A percentile compares a stretch with the other conserved stretches of the same genome.
phyloP scores from a whole-genome alignment of 768 basidiomycete species.

The Aureoboletus auriporus region DNA sequence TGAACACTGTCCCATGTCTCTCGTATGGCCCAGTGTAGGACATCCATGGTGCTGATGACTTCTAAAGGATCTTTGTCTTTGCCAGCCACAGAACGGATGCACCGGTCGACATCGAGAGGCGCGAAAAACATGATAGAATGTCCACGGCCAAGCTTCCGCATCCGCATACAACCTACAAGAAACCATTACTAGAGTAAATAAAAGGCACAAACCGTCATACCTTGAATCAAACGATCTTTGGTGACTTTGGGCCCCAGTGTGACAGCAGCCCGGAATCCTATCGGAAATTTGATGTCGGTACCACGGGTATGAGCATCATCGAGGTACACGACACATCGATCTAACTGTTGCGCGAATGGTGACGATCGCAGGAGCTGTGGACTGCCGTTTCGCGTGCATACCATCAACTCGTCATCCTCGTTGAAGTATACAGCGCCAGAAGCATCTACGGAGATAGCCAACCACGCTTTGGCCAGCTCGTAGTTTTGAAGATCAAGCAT shows the following conservation, averaged over 20 bases:
- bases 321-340: constrained; percentile 4
- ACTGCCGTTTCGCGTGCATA: no score
- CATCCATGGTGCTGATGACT: constrained; percentile 23
- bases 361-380: no score
- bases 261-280: background rate
- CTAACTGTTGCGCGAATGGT: no score
- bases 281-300: constrained; percentile 11
- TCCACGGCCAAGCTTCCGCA: constrained; percentile 45
- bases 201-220: background rate
- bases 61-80: constrained; percentile 4
- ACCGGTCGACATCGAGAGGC: constrained; percentile 38
- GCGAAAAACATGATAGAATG: constrained; percentile 50
- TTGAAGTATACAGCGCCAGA: constrained; percentile 23
- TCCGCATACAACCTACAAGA: constrained; percentile 54
- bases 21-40: constrained; percentile 42
- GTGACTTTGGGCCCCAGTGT: constrained; percentile 8
- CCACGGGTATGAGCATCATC: constrained; percentile 12
- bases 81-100: constrained; percentile 29
- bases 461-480: constrained; percentile 37
- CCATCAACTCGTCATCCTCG: background rate
- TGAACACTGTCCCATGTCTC: constrained; percentile 41
- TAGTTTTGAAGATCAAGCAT: constrained; percentile 43
- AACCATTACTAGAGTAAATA: no score
- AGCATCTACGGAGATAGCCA: constrained; percentile 15
- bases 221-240: constrained; percentile 11